Evolutionary conservation across 2,329 filamentous ascomycete species (phyloP), one percentile per base, ranked within the genome.

Genomic region (Xylaria sp.): DNA sequence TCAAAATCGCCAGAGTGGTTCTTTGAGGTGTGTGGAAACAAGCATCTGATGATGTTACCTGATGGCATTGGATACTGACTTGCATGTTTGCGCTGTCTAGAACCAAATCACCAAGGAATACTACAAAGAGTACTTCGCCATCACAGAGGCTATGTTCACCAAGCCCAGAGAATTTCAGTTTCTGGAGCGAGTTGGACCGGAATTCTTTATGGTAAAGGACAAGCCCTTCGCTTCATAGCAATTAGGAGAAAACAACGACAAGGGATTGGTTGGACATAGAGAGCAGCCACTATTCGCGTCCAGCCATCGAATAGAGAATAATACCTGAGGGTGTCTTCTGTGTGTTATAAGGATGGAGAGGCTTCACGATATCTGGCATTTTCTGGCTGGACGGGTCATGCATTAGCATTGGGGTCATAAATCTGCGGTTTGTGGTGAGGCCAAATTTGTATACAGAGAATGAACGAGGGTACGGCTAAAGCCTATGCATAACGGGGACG

Each of bases 51-150:
- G 13, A 56, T 25, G 32, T 62, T 18, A 1, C 8, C 28, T 55
- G 2, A 50, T 34, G 32, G 28, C 63, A 51, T 51, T 20, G 13
- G 61, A 15, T 1, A 37, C 65, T 68, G 58, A 68, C 46, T 18
- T 12, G n/a, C 5, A 44, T 69, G 18, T 20, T 51, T 55, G 64
- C 10, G 48, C 8, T 15, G 9, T 56, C 12, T 68, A 78, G 78
- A 67, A 76, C 15, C 80, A 81, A 77, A 58, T 81, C n/a, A 78
- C 73, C 12, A 83, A 82, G 72, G 74, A 78, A 2, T 84, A 84
- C 66, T 83, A 83, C 69, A 77, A 79, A 52, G 80, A 81, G 23
- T 83, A 83, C 68, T 69, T 82, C 1, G 78, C 75, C 15, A 71
- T 75, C 8, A 83, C 82, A 12, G 77, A 80, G 74, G 76, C 79